Base-by-base conservation (phyloP, 1,284 basidiomycete genomes). In the Coniophora puteana region DNA sequence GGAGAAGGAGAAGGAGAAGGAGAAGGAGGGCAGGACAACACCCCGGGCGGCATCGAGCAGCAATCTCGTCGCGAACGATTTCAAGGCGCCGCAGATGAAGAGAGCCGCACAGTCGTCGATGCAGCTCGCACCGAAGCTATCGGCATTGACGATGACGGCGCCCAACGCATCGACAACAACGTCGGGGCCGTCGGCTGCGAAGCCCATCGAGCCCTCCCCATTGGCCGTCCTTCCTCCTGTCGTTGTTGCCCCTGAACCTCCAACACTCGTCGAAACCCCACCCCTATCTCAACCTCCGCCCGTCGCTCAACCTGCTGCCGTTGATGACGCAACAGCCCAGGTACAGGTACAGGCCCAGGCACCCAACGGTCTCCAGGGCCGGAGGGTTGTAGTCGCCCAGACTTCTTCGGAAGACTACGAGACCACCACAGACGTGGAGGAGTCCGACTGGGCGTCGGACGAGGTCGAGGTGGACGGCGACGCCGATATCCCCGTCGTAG, bases 371-470 rank as follows among this genome's bases (percentile, higher is more conserved):
- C 52, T 50, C 2, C 53, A 52, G 24, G 57, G 59, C 8, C 58
- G 61, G 47, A 62, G 56, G 12, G 68, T 72, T 25, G 51, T 61
- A 29, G 44, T 64, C 5, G 55, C 53, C 11, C 58, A 41, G 26
- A 58, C 40, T 6, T 62, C 58, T 4, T 61, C 58, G 39, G 68
- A 72, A 51, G 72, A 74, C 12, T 65, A 55, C 27, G 69, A 65
- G 42, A 74, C 74, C 0, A 63, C 61, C 12, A 76, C 75, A 28
- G 68, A 65, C 24, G 73, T 74, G 26, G 72, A 72, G 41, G 75
- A 69, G 5, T 72, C 71, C 44, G 69, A 52, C 29, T 81, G 75
- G 74, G 72, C 72, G 20, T 78, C 72, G 8, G 78, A 78, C 43
- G 73, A 69, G 13, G 57, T 69, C 54, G 69, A 68, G 36, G 51